phyloP scores from a whole-genome alignment of 306 rosid genomes.

The Clitoria ternatea region DNA sequence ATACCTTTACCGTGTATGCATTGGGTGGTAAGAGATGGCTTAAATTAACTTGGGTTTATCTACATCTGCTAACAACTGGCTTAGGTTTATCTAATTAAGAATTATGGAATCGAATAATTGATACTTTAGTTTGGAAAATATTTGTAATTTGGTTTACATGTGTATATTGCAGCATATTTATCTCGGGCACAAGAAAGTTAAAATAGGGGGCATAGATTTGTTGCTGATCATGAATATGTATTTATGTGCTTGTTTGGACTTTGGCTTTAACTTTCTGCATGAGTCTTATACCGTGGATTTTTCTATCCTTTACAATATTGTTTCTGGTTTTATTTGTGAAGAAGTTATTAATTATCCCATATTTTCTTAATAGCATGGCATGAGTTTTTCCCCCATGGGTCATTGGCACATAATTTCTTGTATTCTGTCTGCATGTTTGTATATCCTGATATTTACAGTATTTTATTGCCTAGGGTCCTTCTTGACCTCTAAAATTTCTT shows the following conservation, averaged over 20 bases:
- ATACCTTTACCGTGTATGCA: background rate
- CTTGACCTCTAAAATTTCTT: slow-evolving; percentile 38
- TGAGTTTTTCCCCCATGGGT: background rate
- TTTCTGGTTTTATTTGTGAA: background rate
- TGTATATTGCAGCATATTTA: background rate
- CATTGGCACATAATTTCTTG: background rate
- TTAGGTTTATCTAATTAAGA: background rate
- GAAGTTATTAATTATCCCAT: slow-evolving; percentile 21
- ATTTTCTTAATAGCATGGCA: slow-evolving; percentile 1
- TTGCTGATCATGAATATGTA: background rate
- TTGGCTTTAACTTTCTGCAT: background rate
- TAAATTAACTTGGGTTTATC: background rate
- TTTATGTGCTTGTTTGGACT: slow-evolving; percentile 2
- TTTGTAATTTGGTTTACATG: background rate
- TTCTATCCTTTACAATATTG: background rate
- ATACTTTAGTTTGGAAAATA: background rate
- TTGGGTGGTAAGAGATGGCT: background rate
- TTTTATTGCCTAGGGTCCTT: slow-evolving; percentile 37
- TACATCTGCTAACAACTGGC: background rate
- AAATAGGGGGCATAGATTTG: background rate
- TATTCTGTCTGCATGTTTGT: slow-evolving; percentile 12
- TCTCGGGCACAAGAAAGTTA: background rate
- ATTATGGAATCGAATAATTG: background rate
- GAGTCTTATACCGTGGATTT: background rate
- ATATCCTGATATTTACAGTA: slow-evolving; percentile 22